Evolutionary conservation across 2,329 filamentous ascomycete species (phyloP), one percentile per base, ranked within the genome.

Genomic region (Metarhizium humberi): DNA sequence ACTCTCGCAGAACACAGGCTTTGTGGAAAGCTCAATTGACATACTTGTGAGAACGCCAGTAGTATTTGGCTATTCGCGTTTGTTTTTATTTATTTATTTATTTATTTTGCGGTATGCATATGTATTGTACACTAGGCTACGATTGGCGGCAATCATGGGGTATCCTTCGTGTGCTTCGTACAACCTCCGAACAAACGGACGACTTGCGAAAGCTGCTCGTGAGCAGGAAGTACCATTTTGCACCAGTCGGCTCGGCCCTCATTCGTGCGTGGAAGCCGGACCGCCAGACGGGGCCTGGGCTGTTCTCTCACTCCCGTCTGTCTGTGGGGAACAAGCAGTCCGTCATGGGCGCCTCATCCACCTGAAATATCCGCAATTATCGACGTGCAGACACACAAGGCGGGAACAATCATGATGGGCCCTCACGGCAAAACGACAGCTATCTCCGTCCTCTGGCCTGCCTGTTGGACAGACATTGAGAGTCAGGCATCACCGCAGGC

Each of bases 231-330:
- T 18, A 42, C 53, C 50, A 51, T 29, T 36, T 18, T 52, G 52
- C 47, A 53, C 51, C 38, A 47, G 43, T 49, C 55, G 60, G 62
- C 57, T 62, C 59, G 58, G 57, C 58, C 57, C 58, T 62, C 54
- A 34, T 34, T 25, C 38, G 58, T 61, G 63, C 58, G 60, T 56
- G 58, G 59, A 60, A 59, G 63, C 64, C 57, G 61, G 59, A 56
- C 58, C 59, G 62, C 58, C 59, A 62, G 56, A 58, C 60, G 56
- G 57, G 58, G 58, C 61, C 55, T 56, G 57, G 55, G 54, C 43
- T 54, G 51, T 57, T 59, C 48, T 46, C 16, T 25, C 50, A 14
- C 16, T 48, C 50, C 38, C 51, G 51, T 20, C 52, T 45, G 51
- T 29, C 18, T 13, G 32, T 34, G 16, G 42, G 30, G 55, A 20